Base-by-base conservation (phyloP, 345 rosid genomes). In the Populus alba region DNA sequence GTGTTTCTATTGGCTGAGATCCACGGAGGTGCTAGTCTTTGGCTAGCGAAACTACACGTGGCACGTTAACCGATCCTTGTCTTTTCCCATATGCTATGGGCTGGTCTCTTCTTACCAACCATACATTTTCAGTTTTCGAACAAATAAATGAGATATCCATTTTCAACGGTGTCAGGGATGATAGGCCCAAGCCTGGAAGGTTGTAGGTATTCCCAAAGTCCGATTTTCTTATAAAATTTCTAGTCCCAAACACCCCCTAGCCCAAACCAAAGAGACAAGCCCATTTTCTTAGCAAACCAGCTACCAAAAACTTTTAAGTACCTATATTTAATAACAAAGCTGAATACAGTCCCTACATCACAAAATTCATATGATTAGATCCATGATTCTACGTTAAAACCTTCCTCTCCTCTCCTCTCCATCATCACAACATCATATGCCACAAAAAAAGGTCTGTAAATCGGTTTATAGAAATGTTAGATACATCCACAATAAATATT, bases 11-110 rank as follows among this genome's bases (percentile, higher is more conserved):
- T 51, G 33, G 47, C 31, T 43, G 59, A 27, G 74, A 68, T 51
- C 59, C 41, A n/a, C 22, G 6, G 2, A 2, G 45, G 31, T 9
- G 23, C 31, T 13, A 73, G 2, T 67, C 59, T 15, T 55, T 22
- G 73, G 81, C 23, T 9, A 7, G n/a, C 23, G 8, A 18, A 4
- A 4, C 25, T 47, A 74, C 78, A 79, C 74, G 78, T 68, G 82
- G 69, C 27, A 25, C 7, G 1, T 68, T 7, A 12, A 41, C 41
- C 2, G 37, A 51, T 13, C 17, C 37, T 16, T 3, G 12, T 0
- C 7, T 25, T 41, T 38, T 61, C 23, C 1, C 10, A 15, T 7
- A 16, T 27, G 27, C 41, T 16, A 27, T 25, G 70, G 10, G 3
- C n/a, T 47, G 47, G 49, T 6, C 65, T 5, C 23, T 6, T 45